These are phyloP conservation scores for Prinsepia uniflora DNA, from an alignment of 306 rosid genomes.

Conservation along the genomic window DNA sequence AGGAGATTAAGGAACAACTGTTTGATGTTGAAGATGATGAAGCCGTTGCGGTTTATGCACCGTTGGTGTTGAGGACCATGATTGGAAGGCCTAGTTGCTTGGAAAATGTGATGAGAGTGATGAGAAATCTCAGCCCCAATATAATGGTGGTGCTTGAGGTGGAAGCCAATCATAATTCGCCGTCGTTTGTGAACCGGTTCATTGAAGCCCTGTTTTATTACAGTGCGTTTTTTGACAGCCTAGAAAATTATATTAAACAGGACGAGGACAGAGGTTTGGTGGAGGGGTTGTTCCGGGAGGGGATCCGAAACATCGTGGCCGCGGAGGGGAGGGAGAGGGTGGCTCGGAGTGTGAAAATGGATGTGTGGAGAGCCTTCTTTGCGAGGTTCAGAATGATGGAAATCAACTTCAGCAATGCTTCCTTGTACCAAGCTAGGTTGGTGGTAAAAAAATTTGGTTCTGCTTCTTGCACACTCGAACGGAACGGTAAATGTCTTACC, in stretches of 20 bases:
- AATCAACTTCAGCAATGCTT: constrained; percentile 47
- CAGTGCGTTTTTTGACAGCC: constrained; percentile 51
- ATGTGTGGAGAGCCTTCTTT: constrained; percentile 80
- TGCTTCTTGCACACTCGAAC: constrained; percentile 43
- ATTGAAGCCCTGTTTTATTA: constrained; percentile 50
- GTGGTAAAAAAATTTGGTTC: constrained; percentile 35
- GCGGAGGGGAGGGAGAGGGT: constrained; percentile 53
- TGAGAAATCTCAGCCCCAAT: constrained; percentile 46
- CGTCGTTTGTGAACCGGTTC: constrained; percentile 67
- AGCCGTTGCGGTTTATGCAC: constrained; percentile 48
- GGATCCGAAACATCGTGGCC: constrained; percentile 52
- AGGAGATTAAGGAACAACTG: constrained; percentile 38
- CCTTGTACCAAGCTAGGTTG: constrained; percentile 55
- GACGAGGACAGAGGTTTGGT: constrained; percentile 29
- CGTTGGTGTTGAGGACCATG: constrained; percentile 42
- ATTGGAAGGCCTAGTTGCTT: constrained; percentile 45
- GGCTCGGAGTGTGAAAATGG: constrained; percentile 49
- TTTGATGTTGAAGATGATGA: constrained; percentile 49
- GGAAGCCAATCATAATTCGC: constrained; percentile 59
- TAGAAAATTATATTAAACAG: constrained; percentile 41
- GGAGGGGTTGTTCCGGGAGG: constrained; percentile 35
- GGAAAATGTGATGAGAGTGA: constrained; percentile 63
- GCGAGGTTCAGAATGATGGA: constrained; percentile 58
- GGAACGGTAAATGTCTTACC: constrained; percentile 36
- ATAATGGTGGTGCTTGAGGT: constrained; percentile 56